A percentile compares a stretch with the other conserved stretches of the same genome.
Conservation (phyloP, 345 rosid genomes). For the Ailanthus altissimus region DNA sequence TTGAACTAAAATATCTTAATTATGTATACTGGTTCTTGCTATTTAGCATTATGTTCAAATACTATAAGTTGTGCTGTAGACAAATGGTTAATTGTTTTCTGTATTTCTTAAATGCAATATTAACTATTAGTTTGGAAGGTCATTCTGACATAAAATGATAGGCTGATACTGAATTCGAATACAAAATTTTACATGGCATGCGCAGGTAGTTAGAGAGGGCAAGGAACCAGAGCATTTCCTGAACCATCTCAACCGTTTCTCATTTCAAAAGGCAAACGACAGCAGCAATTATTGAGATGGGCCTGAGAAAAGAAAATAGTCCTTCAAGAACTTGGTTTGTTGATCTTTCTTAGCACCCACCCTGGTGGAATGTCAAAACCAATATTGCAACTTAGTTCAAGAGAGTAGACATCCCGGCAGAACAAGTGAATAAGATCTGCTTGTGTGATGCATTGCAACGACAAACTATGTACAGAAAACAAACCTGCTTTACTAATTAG, state of each 20-base stretch:
- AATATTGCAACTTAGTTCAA: conserved; percentile 18
- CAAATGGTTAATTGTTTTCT: not conserved
- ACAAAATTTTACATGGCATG: not conserved
- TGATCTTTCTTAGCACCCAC: not conserved
- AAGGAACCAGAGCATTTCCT: conserved; percentile 47
- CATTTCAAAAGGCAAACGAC: conserved; percentile 31
- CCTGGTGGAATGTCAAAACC: conserved; percentile 1
- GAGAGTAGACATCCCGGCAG: conserved; percentile 48
- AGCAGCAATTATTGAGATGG: conserved; percentile 4
- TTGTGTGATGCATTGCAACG: conserved; percentile 37
- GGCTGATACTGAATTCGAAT: conserved; percentile 9
- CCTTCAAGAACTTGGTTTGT: not conserved
- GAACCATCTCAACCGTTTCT: conserved; percentile 34
- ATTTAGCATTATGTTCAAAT: not conserved
- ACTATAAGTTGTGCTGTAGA: not conserved
- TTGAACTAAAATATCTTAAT: too few relatives aligned
- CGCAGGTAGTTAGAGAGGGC: conserved; percentile 46
- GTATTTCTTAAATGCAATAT: not conserved
- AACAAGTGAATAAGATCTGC: conserved; percentile 31
- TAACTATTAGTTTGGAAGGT: not conserved
- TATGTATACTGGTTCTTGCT: too few relatives aligned
- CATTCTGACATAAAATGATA: not conserved
- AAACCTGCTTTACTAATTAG: conserved; percentile 26
- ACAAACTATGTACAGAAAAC: conserved; percentile 36
- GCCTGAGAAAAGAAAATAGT: conserved; percentile 4